Evolutionary conservation across 495 filamentous ascomycete genomes (phyloP).

Genomic region (Penicillium herquei): DNA sequence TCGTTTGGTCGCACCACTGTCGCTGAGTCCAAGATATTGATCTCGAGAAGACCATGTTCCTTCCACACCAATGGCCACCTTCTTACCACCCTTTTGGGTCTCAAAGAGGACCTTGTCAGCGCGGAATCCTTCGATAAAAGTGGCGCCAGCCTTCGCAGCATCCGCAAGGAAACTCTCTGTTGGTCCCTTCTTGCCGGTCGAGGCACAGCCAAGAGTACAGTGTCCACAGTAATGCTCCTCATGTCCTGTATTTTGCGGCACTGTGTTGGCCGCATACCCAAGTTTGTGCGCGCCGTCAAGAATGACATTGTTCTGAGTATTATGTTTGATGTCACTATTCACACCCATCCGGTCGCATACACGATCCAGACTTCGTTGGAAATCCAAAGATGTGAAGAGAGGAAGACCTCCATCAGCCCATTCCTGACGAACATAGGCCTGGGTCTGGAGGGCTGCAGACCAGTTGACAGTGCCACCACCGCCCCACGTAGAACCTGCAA

Average conservation of each 20-base stretch:
- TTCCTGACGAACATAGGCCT: slow-evolving; percentile 75
- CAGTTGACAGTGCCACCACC: slow-evolving; percentile 89
- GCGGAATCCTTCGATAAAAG: slow-evolving; percentile 76
- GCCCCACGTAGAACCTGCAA: slow-evolving; percentile 77
- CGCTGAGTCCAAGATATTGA: slow-evolving; percentile 53
- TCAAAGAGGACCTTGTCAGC: slow-evolving; percentile 65
- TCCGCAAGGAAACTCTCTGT: slow-evolving; percentile 75
- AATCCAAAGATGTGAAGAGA: slow-evolving; percentile 75
- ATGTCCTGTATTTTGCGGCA: slow-evolving; percentile 76
- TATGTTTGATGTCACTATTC: slow-evolving; percentile 67
- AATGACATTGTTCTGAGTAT: slow-evolving; percentile 62
- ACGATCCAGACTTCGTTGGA: slow-evolving; percentile 72
- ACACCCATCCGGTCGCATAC: slow-evolving; percentile 77
- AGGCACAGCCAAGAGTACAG: slow-evolving; percentile 74
- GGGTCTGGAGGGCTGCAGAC: slow-evolving; percentile 80
- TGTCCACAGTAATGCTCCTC: slow-evolving; percentile 74
- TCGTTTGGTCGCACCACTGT: slow-evolving; percentile 45
- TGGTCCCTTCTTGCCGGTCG: slow-evolving; percentile 73
- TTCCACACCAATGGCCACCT: slow-evolving; percentile 62
- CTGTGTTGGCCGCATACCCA: slow-evolving; percentile 66
- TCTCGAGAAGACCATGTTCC: slow-evolving; percentile 75
- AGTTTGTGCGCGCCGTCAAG: slow-evolving; percentile 74
- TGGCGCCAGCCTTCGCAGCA: slow-evolving; percentile 69
- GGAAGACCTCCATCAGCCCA: slow-evolving; percentile 73
- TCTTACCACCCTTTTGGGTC: slow-evolving; percentile 51